A percentile compares a stretch with the other conserved stretches of the same genome.
Conservation (phyloP, 495 filamentous ascomycete species). For the Podospora bellae-mahoneyi region DNA sequence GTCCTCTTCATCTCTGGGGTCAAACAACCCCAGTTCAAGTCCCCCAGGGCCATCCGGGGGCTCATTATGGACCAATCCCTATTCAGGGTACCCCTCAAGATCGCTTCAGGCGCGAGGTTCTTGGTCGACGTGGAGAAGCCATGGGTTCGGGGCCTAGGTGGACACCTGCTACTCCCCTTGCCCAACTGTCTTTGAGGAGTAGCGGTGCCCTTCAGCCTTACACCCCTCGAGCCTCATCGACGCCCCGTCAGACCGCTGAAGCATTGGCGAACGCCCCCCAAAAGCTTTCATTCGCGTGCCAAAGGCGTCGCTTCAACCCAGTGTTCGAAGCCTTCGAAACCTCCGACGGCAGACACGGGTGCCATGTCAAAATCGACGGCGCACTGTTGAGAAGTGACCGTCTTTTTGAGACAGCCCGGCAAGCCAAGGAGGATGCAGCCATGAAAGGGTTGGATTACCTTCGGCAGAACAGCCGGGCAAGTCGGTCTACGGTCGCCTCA, state of each 20-base stretch:
- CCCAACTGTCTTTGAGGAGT: not conserved
- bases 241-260: not conserved
- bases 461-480: too few species aligned
- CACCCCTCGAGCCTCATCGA: not conserved
- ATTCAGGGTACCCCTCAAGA: constrained; percentile 17
- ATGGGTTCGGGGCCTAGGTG: not conserved
- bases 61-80: not conserved
- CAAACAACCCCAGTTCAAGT: not conserved
- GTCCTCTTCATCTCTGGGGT: not conserved
- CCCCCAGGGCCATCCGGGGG: not conserved
- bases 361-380: constrained; percentile 14
- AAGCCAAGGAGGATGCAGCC: not conserved
- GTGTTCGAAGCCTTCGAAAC: not conserved
- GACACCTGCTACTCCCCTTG: not conserved
- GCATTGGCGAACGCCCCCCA: not conserved
- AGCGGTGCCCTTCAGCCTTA: not conserved
- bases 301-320: constrained; percentile 35
- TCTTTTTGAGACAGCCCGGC: not conserved
- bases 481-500: too few species aligned
- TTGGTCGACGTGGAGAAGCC: not conserved
- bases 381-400: not conserved
- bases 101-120: constrained; percentile 11
- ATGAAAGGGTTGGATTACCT: not conserved
- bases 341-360: constrained; percentile 3
- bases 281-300: constrained; percentile 26